These are phyloP conservation scores for Pythium rishiriense DNA, from an alignment of 352 stramenopile species.

Conservation along the genomic window DNA sequence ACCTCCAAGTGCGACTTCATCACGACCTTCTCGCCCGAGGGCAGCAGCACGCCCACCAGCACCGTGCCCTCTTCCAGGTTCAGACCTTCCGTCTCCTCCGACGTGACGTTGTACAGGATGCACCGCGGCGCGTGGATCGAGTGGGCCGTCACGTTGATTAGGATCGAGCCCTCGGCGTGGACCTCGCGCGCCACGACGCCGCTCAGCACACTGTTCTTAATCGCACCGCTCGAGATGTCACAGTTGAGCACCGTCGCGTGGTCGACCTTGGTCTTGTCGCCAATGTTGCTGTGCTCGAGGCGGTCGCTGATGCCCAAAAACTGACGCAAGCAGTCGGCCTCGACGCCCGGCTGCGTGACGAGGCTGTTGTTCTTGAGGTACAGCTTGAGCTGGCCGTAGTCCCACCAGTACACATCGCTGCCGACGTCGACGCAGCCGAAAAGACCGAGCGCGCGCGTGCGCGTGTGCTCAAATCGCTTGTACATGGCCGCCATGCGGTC, in stretches of 20 bases:
- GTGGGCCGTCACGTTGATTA: constrained; percentile 97
- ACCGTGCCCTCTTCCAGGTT: constrained; percentile 93
- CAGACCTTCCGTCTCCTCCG: constrained; percentile 88
- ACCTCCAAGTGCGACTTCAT: constrained; percentile 92
- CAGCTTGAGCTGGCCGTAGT: constrained; percentile 98
- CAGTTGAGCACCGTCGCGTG: constrained; percentile 80
- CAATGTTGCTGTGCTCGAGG: constrained; percentile 77
- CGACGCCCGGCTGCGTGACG: constrained; percentile 86
- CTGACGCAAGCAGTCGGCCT: constrained; percentile 74
- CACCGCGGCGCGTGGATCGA: constrained; percentile 94
- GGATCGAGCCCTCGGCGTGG: constrained; percentile 93
- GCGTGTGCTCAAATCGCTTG: constrained; percentile 71
- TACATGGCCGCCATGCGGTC: constrained; percentile 93
- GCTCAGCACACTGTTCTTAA: constrained; percentile 87
- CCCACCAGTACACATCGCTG: constrained; percentile 97
- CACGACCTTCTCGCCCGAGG: constrained; percentile 90
- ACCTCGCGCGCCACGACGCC: constrained; percentile 90
- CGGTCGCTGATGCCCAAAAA: constrained; percentile 83
- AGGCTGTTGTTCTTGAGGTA: constrained; percentile 97
- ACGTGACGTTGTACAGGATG: constrained; percentile 98
- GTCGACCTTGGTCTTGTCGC: constrained; percentile 53
- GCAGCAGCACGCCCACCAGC: constrained; percentile 92
- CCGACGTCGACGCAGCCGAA: constrained; percentile 98
- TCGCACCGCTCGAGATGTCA: constrained; percentile 63
- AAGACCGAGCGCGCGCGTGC: constrained; percentile 74